Evolutionary conservation across 208 protist species (phyloP).

Genomic region (Crithidia bombi): DNA sequence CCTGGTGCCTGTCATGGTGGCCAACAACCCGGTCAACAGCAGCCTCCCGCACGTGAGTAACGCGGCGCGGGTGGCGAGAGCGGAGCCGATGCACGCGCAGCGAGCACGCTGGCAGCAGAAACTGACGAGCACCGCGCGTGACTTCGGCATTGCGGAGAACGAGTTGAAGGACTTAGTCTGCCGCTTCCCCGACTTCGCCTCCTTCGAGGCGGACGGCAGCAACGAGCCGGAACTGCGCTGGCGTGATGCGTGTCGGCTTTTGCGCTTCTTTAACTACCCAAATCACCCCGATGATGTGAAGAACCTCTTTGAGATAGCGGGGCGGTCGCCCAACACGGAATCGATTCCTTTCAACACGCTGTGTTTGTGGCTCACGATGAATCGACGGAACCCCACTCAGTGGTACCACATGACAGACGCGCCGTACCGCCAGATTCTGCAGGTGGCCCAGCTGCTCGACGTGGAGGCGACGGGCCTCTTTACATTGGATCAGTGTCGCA

Average conservation of each 20-base stretch:
- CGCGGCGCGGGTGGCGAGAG: not conserved
- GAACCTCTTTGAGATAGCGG: slow-evolving; percentile 51
- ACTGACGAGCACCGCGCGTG: slow-evolving; percentile 15
- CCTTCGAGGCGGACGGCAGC: slow-evolving; percentile 6
- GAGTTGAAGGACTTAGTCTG: slow-evolving; percentile 49
- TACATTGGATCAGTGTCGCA: slow-evolving; percentile 48
- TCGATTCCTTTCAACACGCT: slow-evolving; percentile 52
- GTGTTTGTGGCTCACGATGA: slow-evolving; percentile 55
- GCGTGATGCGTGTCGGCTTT: slow-evolving; percentile 57
- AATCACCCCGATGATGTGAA: slow-evolving; percentile 61
- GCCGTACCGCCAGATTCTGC: slow-evolving; percentile 47
- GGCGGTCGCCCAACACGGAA: slow-evolving; percentile 33
- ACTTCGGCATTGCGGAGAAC: slow-evolving; percentile 48
- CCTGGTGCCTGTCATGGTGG: not conserved
- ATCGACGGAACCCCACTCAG: slow-evolving; percentile 44
- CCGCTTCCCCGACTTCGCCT: slow-evolving; percentile 54
- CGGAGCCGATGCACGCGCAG: slow-evolving; percentile 16
- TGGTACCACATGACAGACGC: slow-evolving; percentile 53
- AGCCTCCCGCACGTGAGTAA: slow-evolving; percentile 13
- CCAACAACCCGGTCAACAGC: not conserved
- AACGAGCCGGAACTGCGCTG: slow-evolving; percentile 39
- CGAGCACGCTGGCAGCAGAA: slow-evolving; percentile 31
- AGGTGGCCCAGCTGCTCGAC: slow-evolving; percentile 58
- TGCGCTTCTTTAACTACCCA: slow-evolving; percentile 69
- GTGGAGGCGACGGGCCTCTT: slow-evolving; percentile 61